A percentile compares a stretch with the other conserved stretches of the same genome.
These are phyloP conservation scores for Madurella mycetomatis DNA, from an alignment of 2,329 filamentous ascomycete genomes.

Conservation along the genomic window DNA sequence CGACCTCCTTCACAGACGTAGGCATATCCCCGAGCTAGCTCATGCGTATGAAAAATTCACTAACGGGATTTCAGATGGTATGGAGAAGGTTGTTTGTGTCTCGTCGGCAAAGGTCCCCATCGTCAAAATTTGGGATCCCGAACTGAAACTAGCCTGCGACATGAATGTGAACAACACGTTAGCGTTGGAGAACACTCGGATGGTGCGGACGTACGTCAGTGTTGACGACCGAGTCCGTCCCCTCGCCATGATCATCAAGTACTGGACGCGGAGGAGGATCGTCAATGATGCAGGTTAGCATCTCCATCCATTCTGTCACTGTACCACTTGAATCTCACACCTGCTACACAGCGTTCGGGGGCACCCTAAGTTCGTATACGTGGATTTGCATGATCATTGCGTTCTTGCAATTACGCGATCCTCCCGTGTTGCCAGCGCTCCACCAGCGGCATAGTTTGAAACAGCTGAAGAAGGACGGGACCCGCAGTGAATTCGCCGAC, in stretches of 20 bases:
- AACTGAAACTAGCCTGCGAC: slow-evolving; percentile 82
- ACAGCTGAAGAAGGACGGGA: slow-evolving; percentile 57
- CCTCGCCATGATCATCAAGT: slow-evolving; percentile 93
- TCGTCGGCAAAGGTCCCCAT: slow-evolving; percentile 95
- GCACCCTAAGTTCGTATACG: slow-evolving; percentile 94
- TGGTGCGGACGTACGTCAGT: slow-evolving; percentile 96
- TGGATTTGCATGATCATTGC: slow-evolving; percentile 99
- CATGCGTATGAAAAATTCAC: slow-evolving; percentile 6
- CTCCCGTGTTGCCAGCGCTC: slow-evolving; percentile 78
- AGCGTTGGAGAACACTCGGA: slow-evolving; percentile 91
- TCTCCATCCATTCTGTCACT: background rate
- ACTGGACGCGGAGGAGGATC: slow-evolving; percentile 91
- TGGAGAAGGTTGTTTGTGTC: slow-evolving; percentile 94
- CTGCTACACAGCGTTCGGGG: slow-evolving; percentile 66
- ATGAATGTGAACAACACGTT: slow-evolving; percentile 99
- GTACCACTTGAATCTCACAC: slow-evolving; percentile 1
- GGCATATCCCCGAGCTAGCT: slow-evolving; percentile 30
- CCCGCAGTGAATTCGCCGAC: slow-evolving; percentile 77
- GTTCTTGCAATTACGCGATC: slow-evolving; percentile 82
- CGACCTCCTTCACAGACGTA: slow-evolving; percentile 78
- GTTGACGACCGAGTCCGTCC: slow-evolving; percentile 87
- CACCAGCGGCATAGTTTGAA: slow-evolving; percentile 68
- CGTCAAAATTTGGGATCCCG: slow-evolving; percentile 97
- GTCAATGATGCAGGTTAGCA: slow-evolving; percentile 90
- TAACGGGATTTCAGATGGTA: slow-evolving; percentile 64